Base-by-base conservation (phyloP, 768 basidiomycete genomes). In the Termitomyces sp. region DNA sequence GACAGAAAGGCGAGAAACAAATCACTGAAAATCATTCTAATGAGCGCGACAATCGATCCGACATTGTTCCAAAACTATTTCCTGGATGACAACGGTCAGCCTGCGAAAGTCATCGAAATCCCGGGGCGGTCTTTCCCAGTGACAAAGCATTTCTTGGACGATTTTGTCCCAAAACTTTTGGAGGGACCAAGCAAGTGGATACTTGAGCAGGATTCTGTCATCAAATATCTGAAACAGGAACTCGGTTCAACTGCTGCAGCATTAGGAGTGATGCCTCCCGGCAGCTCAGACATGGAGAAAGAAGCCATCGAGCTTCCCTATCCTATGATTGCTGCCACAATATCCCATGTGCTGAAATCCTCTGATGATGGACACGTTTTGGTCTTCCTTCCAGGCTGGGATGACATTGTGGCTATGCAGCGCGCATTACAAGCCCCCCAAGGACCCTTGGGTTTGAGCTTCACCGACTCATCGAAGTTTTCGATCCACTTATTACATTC, bases 11-110 rank as follows among this genome's bases (percentile, higher is more conserved):
- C 83, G 6, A 82, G 83, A 64, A 81, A 83, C 11, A 83, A 87
- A 51, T 87, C 91, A 3, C 75, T 98, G 73, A 95, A 94, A 73
- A 80, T 98, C 64, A 75, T 97, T 47, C 83, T 98, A 59, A 97
- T 98, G 95, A 96, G 92, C 69, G 96, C 96, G 9, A 98, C 96
- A 48, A 93, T 98, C 70, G 92, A 97, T 67, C 91, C 95, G 9
- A 83, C 83, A 0, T 81, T 96, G 31, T 98, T 97, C 83, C 88
- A 91, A 69, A 76, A 82, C 11, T 98, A 98, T 76, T 98, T 98
- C 78, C 76, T 79, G 8, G 84, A 89, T 68, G 77, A 82, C 17
- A 63, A 73, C 0, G 86, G 86, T 25, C 69, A 76, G 14, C 86
- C 83, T 2, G 90, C 93, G 0, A 79, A 82, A 20, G 84, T 92